Base-by-base conservation (phyloP, 116 monocot species). In the Trichopus zeylanicus region DNA sequence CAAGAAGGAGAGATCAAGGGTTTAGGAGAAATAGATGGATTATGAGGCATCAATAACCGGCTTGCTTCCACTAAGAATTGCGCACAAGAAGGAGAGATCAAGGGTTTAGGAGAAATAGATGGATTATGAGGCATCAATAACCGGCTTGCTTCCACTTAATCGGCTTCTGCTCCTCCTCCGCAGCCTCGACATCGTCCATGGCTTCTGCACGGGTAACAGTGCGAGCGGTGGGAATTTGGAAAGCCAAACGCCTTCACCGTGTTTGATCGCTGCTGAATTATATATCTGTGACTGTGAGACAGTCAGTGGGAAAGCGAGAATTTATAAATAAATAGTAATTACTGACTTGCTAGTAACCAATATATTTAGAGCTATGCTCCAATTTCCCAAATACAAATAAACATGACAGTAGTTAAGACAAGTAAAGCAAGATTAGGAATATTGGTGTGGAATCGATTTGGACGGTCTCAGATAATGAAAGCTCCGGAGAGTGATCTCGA, bases 91-190 rank as follows among this genome's bases (percentile, higher is more conserved):
- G 37, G 18, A 22, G 46, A 5, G 16, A n/a, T 0, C 22, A 18
- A 56, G 15, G 1, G 2, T 35, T 23, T 0, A 13, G 27, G 31
- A 30, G 12, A 3, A 32, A 35, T 3, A 52, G 13, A 10, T 6
- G 11, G 29, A 23, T 6, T 73, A 69, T 73, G 21, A 79, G 59
- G 26, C 56, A 61, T 51, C 37, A 55, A 56, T 73, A 73, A 13
- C 31, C 24, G 30, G 79, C 65, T 53, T 79, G 79, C 56, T 79
- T 16, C 42, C 13, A 42, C 13, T 42, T 79, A 32, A 79, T 22
- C 31, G 55, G 65, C 56, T 60, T 66, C 29, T 31, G 28, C 52
- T 60, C 68, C 9, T 59, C 66, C 3, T 63, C 77, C 20, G 29
- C 42, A 33, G 31, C 66, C 54, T 73, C 69, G 22, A 59, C 48